Percentiles rank a stretch among this genome's conserved stretches.
Evolutionary conservation across 805 yeast species (phyloP).

Genomic region (Zygosaccharomyces kombuchaensis): DNA sequence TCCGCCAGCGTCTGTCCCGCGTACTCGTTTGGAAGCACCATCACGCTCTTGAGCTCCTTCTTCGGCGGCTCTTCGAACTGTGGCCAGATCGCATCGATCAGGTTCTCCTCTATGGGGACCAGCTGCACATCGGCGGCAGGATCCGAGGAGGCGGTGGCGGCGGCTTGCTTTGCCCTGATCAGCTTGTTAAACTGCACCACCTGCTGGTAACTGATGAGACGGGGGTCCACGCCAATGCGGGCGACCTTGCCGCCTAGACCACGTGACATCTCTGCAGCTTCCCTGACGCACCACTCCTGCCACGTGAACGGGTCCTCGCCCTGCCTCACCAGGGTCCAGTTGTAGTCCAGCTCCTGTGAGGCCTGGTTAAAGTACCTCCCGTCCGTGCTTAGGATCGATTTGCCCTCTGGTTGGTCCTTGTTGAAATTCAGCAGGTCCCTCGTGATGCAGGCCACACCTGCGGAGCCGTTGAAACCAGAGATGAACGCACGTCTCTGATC

Average conservation of each 20-base stretch:
- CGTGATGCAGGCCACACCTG: constrained; percentile 87
- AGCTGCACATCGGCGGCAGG: constrained; percentile 39
- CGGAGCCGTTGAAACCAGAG: constrained; percentile 87
- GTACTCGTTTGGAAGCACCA: constrained; percentile 47
- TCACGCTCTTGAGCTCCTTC: constrained; percentile 48
- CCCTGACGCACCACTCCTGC: constrained; percentile 70
- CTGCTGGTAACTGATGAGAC: constrained; percentile 50
- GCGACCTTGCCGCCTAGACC: constrained; percentile 40
- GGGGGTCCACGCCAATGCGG: constrained; percentile 81
- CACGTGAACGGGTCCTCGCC: constrained; percentile 75
- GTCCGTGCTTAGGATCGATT: constrained; percentile 84
- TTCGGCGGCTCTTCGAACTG: constrained; percentile 60
- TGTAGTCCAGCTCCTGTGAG: constrained; percentile 66
- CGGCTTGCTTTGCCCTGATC: constrained; percentile 15
- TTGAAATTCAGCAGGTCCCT: constrained; percentile 40
- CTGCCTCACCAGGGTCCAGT: constrained; percentile 79
- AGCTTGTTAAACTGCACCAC: constrained; percentile 28
- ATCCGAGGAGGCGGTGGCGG: not conserved
- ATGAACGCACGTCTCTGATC: constrained; percentile 83
- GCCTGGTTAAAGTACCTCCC: constrained; percentile 96
- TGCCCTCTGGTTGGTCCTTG: constrained; percentile 44
- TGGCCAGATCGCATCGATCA: constrained; percentile 74
- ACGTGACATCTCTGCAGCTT: constrained; percentile 43
- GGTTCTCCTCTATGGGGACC: constrained; percentile 53
- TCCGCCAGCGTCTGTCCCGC: constrained; percentile 61